phyloP scores from a whole-genome alignment of 2,329 filamentous ascomycete species.

The Trichoderma lentiforme region DNA sequence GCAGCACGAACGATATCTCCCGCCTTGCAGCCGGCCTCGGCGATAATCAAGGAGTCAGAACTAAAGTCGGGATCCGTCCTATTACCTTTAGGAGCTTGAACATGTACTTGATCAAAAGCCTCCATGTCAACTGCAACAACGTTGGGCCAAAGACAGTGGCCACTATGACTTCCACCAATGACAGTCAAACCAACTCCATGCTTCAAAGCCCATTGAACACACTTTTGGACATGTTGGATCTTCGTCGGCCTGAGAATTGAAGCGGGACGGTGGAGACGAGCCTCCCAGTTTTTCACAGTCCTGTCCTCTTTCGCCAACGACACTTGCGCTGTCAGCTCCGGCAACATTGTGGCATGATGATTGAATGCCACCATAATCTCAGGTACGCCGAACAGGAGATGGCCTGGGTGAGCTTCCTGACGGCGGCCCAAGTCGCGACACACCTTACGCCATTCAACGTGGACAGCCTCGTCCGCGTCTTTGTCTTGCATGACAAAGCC shows the following conservation, averaged over 20 bases:
- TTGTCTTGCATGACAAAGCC: constrained; percentile 40
- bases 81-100: constrained; percentile 32
- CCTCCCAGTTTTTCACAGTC: constrained; percentile 51
- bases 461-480: constrained; percentile 31
- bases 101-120: constrained; percentile 49
- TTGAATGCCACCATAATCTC: constrained; percentile 51
- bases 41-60: constrained; percentile 43
- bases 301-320: constrained; percentile 30
- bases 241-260: constrained; percentile 44
- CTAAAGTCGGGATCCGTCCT: constrained; percentile 18
- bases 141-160: constrained; percentile 52
- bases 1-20: constrained; percentile 50
- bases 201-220: constrained; percentile 54
- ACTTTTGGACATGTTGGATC: constrained; percentile 49
- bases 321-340: constrained; percentile 42
- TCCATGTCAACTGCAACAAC: constrained; percentile 58
- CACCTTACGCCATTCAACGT: constrained; percentile 45
- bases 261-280: constrained; percentile 42
- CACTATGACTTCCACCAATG: constrained; percentile 58
- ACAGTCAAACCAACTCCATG: constrained; percentile 45
- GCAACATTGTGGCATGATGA: constrained; percentile 40
- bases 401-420: constrained; percentile 33
- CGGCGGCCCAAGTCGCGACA: constrained; percentile 47
- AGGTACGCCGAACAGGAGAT: constrained; percentile 49
- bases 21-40: constrained; percentile 53